Base-by-base conservation (phyloP, 768 basidiomycete species). In the Boletus rufocinnamomeus region DNA sequence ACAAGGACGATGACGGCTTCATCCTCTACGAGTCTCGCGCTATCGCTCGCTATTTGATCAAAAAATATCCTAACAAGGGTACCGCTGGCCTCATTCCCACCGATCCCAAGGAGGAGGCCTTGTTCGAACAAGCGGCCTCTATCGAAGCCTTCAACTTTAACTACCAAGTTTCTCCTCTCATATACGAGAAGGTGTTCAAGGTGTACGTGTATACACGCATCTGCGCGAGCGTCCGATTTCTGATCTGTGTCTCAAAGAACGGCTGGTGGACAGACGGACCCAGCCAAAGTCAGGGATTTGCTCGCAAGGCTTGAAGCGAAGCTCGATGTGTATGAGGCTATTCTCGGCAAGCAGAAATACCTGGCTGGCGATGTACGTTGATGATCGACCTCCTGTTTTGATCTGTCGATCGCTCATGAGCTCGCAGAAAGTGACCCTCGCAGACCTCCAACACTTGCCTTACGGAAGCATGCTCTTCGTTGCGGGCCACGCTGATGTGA, bases 11-110 rank as follows among this genome's bases (percentile, higher is more conserved):
- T 27, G 85, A 84, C 41, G 87, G 85, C 6, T 82, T 87, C 70
- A 74, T 80, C 55, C 62, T 91, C 28, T 88, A 79, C 68, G 86
- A 87, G 64, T 80, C 80, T 41, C 82, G 85, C 16, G 86, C 86
- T 1, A 87, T 89, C 59, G 69, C 66, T 38, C 80, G 83, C 16
- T 90, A 89, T 67, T 65, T 88, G 63, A 80, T 76, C 37, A 68
- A 70, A 40, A 87, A 87, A 69, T 83, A 84, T 63, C 66, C 79
- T 8, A 57, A 73, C 50, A 79, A 84, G 58, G 84, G 84, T 23
- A 75, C 80, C 6, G 57, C 69, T 14, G 66, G 56, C 10, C 76
- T 88, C 34, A 72, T 85, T 30, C 87, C 88, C 5, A 65, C 66
- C 27, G 77, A 78, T 61, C 62, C 64, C 37, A 66, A 73, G 65